phyloP scores from a whole-genome alignment of 148 eudicot genomes.

The Nyssa sinensis region DNA sequence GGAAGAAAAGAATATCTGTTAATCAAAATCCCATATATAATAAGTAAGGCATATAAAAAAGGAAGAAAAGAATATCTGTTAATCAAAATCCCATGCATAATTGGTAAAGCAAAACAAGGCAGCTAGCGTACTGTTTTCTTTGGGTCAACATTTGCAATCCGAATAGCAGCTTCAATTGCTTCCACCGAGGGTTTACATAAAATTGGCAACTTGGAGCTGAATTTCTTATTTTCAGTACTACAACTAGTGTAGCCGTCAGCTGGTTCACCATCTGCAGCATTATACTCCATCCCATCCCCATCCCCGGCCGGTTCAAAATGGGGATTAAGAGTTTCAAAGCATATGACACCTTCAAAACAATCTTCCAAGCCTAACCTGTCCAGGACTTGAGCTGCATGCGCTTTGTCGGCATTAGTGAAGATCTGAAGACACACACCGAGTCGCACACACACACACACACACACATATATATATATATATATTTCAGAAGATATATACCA shows the following conservation, averaged over 20 bases:
- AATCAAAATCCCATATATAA: not conserved
- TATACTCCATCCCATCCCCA: too few relatives aligned
- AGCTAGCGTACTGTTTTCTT: slow-evolving; percentile 49
- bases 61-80: not conserved
- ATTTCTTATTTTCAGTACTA: not conserved
- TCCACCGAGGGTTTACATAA: slow-evolving; percentile 75
- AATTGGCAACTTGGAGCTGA: slow-evolving; percentile 20
- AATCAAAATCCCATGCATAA: not conserved
- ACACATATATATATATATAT: not conserved
- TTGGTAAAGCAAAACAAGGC: not conserved
- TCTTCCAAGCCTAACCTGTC: slow-evolving; percentile 67
- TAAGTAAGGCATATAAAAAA: not conserved
- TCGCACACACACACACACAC: not conserved
- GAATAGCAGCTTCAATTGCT: slow-evolving; percentile 70
- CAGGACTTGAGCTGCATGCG: slow-evolving; percentile 58
- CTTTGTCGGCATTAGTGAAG: slow-evolving; percentile 77
- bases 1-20: not conserved
- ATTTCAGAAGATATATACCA: not conserved
- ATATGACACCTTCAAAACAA: slow-evolving; percentile 87
- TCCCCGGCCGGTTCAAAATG: not conserved
- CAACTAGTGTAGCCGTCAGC: not conserved
- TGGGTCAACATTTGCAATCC: slow-evolving; percentile 72
- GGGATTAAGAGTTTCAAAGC: slow-evolving; percentile 85
- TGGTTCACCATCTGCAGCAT: not conserved
- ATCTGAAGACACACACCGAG: slow-evolving; percentile 36